phyloP scores from a whole-genome alignment of 73 alveolate genomes.

The Symbiodinium pilosum region DNA sequence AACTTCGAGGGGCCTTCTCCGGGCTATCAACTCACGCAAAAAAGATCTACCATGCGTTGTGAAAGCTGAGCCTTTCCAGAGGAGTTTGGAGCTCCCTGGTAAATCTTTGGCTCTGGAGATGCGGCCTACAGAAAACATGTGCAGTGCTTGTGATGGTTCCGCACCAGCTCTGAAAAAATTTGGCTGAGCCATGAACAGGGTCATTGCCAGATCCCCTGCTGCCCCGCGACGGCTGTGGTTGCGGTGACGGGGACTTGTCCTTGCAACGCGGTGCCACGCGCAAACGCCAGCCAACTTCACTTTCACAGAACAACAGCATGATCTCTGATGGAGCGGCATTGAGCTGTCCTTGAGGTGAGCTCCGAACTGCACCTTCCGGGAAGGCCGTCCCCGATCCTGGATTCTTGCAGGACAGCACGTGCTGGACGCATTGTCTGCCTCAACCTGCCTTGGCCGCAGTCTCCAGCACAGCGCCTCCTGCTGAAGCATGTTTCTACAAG shows the following conservation, averaged over 20 bases:
- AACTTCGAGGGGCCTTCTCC: neutral
- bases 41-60: too few species aligned
- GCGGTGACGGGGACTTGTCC: neutral
- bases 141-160: neutral
- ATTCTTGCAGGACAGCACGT: too few species aligned
- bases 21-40: neutral
- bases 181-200: neutral
- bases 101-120: neutral
- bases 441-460: conserved; percentile 2
- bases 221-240: neutral
- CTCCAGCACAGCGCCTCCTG: conserved; percentile 13
- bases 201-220: neutral
- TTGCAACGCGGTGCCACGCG: too few species aligned
- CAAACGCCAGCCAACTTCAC: too few species aligned
- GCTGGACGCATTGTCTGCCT: too few species aligned
- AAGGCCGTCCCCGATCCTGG: conserved; percentile 2
- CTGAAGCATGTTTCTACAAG: too few species aligned
- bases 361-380: neutral
- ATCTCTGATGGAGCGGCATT: too few species aligned
- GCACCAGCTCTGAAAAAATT: neutral
- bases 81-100: too few species aligned
- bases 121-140: neutral
- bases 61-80: too few species aligned
- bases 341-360: too few species aligned
- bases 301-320: too few species aligned